These are phyloP conservation scores for Tanozyma kutaoensis DNA, from an alignment of 805 yeast species.

Conservation along the genomic window DNA sequence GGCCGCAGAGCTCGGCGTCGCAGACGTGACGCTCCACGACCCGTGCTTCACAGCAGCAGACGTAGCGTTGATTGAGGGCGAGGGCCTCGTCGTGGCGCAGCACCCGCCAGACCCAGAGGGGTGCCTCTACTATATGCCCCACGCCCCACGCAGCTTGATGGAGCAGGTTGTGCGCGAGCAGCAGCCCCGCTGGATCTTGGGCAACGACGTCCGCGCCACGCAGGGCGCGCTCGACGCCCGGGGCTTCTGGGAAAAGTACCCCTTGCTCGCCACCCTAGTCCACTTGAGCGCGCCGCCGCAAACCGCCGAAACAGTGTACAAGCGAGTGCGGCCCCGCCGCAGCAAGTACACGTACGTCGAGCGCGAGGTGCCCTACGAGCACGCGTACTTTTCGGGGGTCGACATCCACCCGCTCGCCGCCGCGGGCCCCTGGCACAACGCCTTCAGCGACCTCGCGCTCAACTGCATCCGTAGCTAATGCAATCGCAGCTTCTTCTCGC, in stretches of 20 bases:
- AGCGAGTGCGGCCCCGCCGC: too few relatives aligned
- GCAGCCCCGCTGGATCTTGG: conserved; percentile 28
- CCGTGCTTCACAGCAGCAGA: conserved; percentile 48
- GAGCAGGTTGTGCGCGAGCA: conserved; percentile 20
- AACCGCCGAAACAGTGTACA: too few relatives aligned
- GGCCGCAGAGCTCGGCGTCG: conserved; percentile 7
- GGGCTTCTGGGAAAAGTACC: conserved; percentile 30
- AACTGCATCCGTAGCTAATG: too few relatives aligned
- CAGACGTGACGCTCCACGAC: conserved; percentile 40
- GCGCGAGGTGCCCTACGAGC: too few relatives aligned
- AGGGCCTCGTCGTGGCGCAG: conserved; percentile 6
- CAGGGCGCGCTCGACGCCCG: conserved; percentile 36
- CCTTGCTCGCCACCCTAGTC: conserved; percentile 26
- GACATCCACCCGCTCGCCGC: too few relatives aligned
- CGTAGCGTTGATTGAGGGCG: conserved; percentile 9
- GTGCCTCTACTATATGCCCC: conserved; percentile 52
- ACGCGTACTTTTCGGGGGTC: too few relatives aligned
- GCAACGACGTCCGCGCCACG: conserved; percentile 39
- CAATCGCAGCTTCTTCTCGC: too few relatives aligned
- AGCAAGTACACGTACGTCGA: too few relatives aligned
- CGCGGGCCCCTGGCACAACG: conserved; percentile 27
- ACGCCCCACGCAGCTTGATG: conserved; percentile 51
- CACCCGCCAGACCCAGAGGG: conserved; percentile 3
- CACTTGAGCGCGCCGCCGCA: conserved; percentile 4
- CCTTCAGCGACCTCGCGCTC: conserved; percentile 40